Evolutionary conservation across 1,284 basidiomycete genomes (phyloP).

Genomic region (Apiotrichum sp.): DNA sequence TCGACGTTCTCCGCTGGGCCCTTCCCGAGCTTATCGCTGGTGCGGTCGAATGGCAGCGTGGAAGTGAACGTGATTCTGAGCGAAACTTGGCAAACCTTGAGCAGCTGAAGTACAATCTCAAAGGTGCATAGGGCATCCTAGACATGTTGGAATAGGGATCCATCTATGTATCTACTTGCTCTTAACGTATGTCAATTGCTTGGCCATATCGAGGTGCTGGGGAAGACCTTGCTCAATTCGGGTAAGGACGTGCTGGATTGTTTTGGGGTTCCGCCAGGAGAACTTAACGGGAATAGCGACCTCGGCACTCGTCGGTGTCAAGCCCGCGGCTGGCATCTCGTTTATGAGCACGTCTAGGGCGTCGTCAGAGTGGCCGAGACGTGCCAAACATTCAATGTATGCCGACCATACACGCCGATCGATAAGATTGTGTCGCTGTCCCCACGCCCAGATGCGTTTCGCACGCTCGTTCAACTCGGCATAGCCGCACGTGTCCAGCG

Average conservation of each 20-base stretch:
- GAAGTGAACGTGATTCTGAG: constrained; percentile 27
- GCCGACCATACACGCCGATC: constrained; percentile 61
- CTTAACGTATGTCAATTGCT: neutral
- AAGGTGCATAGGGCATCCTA: constrained; percentile 26
- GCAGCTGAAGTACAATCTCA: constrained; percentile 28
- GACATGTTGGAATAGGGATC: no score
- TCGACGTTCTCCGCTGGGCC: constrained; percentile 26
- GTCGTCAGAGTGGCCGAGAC: constrained; percentile 60
- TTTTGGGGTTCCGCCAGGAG: neutral
- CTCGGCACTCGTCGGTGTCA: neutral
- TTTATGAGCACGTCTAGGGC: constrained; percentile 61
- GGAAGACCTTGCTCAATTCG: neutral
- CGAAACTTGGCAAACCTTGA: constrained; percentile 24
- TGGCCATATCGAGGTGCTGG: neutral
- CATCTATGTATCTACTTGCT: neutral
- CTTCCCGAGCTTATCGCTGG: constrained; percentile 29
- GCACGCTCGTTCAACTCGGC: constrained; percentile 55
- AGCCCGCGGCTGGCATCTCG: constrained; percentile 53
- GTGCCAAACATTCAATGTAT: constrained; percentile 81
- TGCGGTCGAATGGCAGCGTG: constrained; percentile 30
- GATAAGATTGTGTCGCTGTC: constrained; percentile 53
- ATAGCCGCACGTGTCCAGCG: constrained; percentile 74
- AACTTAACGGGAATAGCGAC: constrained; percentile 7
- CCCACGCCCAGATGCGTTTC: constrained; percentile 53
- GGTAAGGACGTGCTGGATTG: neutral